Evolutionary conservation across 371 early-diverging fungal species (phyloP).

Genomic region (Lichtheimia ramosa): DNA sequence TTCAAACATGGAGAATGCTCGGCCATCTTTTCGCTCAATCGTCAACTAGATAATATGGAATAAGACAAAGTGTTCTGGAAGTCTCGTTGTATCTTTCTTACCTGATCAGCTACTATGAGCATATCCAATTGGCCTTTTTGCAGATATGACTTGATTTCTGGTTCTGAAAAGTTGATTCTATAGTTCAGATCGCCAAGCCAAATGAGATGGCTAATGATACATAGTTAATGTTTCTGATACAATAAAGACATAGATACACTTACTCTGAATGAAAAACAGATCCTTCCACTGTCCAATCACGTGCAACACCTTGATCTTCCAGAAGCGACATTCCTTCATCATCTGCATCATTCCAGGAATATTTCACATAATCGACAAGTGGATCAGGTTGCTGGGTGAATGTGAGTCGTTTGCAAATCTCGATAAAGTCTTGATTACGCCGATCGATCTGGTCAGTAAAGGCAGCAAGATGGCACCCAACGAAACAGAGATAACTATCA

Average conservation of each 20-base stretch:
- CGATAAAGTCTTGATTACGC: constrained; percentile 87
- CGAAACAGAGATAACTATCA: constrained; percentile 84
- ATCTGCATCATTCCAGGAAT: constrained; percentile 47
- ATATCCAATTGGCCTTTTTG: constrained; percentile 47
- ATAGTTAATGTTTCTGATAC: not conserved
- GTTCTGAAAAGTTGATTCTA: constrained; percentile 68
- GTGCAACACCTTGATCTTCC: constrained; percentile 22
- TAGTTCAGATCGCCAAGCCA: constrained; percentile 97
- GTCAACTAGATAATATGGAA: constrained; percentile 17
- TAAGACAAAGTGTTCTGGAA: not conserved
- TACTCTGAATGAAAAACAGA: constrained; percentile 74
- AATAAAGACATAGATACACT: constrained; percentile 5
- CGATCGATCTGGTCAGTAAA: constrained; percentile 74
- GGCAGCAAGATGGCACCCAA: constrained; percentile 90
- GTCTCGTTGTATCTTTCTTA: constrained; percentile 14
- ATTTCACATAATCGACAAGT: constrained; percentile 25
- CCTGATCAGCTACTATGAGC: constrained; percentile 71
- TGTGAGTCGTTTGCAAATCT: constrained; percentile 70
- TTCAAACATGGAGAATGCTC: constrained; percentile 75
- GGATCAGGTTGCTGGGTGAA: constrained; percentile 50
- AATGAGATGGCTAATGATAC: constrained; percentile 67
- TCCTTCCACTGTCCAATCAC: constrained; percentile 41
- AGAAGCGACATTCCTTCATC: constrained; percentile 44
- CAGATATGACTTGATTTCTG: constrained; percentile 55
- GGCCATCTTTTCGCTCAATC: constrained; percentile 44